Evolutionary conservation across 768 basidiomycete species (phyloP), one percentile per base, ranked within the genome.

Genomic region (Kwoniella newhampshirensis): DNA sequence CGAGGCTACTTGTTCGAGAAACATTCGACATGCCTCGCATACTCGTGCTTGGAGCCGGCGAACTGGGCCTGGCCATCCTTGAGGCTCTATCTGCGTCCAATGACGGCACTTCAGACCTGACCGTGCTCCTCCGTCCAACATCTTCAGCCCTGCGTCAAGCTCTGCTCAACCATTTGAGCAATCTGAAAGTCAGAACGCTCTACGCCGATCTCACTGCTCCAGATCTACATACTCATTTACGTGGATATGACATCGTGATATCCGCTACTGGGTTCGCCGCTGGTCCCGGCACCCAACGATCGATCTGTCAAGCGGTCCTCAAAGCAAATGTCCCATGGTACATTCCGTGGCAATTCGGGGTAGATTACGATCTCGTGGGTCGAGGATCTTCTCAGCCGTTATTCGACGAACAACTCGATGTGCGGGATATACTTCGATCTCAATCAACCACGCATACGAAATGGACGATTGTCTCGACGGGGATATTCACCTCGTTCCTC

Each of bases 341-440:
- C 59, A 61, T 75, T 21, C 77, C 77, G 2, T 78, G 77, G 77
- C 76, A 78, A 53, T 78, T 76, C 35, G 77, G 77, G 15, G 73
- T 77, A 5, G 76, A 78, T 51, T 78, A 77, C 66, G 77, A 76
- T 51, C 40, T 59, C 1, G 75, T 78, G 49, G 76, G 77, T 3
- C 50, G 50, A 12, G 71, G 71, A 1, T 68, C 66, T 18, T 62
- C 66, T n/a, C 74, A 77, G 52, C 62, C 73, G 13, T 43, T 77
- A 4, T 77, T 77, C 57, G 75, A 75, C 40, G 77, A 78, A 59
- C 76, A 77, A 58, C 67, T 77, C 9, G 73, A 75, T 26, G 77
- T 78, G 3, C 68, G 77, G 3, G 67, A 55, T 21, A 36, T 77
- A 7, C 69, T 78, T 3, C 64, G 76, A 3, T 60, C 30, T 5